Percentiles rank a stretch among this genome's conserved stretches.
Conservation (phyloP, 2,329 filamentous ascomycete genomes). For the Clonostachys solani region DNA sequence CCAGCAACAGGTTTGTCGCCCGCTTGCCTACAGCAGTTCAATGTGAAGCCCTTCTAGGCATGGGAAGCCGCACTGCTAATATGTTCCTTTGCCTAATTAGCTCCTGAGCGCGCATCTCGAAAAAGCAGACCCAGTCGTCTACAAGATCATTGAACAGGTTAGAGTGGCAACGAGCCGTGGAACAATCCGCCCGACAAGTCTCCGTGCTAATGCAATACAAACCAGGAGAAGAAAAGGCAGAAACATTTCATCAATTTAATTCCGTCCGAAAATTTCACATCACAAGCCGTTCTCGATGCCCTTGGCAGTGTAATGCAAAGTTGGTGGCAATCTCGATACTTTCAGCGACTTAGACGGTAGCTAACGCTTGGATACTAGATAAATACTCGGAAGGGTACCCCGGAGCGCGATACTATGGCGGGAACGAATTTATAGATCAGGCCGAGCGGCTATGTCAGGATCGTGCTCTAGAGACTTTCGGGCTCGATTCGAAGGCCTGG, state of each 20-base stretch:
- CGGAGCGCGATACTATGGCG: slow-evolving; percentile 92
- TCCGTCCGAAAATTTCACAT: slow-evolving; percentile 93
- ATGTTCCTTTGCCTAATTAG: slow-evolving; percentile 36
- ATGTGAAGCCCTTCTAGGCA: not conserved
- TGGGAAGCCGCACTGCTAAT: slow-evolving; percentile 1
- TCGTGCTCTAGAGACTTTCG: slow-evolving; percentile 83
- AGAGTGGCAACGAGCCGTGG: slow-evolving; percentile 10
- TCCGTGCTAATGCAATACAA: not conserved
- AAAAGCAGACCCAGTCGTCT: slow-evolving; percentile 82
- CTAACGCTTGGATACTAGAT: slow-evolving; percentile 44
- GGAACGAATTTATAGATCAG: slow-evolving; percentile 93
- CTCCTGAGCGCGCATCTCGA: slow-evolving; percentile 75
- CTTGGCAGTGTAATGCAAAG: slow-evolving; percentile 94
- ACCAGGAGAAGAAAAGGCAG: slow-evolving; percentile 82
- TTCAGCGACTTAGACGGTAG: not conserved
- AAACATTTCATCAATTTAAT: slow-evolving; percentile 99
- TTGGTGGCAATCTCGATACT: slow-evolving; percentile 25
- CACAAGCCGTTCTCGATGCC: slow-evolving; percentile 86
- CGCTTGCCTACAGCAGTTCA: not conserved
- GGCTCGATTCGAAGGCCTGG: slow-evolving; percentile 81
- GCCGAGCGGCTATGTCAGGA: slow-evolving; percentile 87
- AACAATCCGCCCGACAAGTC: not conserved
- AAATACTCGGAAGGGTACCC: slow-evolving; percentile 99
- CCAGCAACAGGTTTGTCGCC: slow-evolving; percentile 51
- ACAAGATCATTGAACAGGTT: slow-evolving; percentile 88